phyloP scores from a whole-genome alignment of 495 filamentous ascomycete genomes.

The Jackrogersella minutella region DNA sequence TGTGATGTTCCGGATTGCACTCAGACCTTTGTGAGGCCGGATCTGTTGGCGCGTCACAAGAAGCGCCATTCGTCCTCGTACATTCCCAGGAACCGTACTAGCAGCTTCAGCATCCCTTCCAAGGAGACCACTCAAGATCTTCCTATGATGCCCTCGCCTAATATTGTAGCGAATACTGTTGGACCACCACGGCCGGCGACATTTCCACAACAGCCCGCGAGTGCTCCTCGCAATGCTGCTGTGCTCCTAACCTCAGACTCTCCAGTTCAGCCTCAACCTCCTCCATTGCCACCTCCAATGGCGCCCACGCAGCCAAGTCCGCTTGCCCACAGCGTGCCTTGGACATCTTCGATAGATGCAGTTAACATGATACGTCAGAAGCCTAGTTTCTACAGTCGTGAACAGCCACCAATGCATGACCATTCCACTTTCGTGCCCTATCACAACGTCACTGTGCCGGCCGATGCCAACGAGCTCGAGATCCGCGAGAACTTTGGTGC shows the following conservation, averaged over 20 bases:
- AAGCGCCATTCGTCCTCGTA: conserved; percentile 93
- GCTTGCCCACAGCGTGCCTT: conserved; percentile 32
- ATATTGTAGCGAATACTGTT: conserved; percentile 36
- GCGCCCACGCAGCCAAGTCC: conserved; percentile 37
- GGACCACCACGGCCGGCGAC: conserved; percentile 46
- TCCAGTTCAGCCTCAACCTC: conserved; percentile 37
- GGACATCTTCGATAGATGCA: conserved; percentile 50
- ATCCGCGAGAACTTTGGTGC: conserved; percentile 56
- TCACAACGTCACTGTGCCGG: conserved; percentile 46
- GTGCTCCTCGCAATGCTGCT: conserved; percentile 57
- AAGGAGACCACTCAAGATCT: conserved; percentile 49
- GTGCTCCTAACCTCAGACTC: conserved; percentile 55
- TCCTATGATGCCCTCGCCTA: conserved; percentile 42
- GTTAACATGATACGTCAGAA: conserved; percentile 56
- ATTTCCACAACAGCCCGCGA: conserved; percentile 47
- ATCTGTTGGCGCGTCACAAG: conserved; percentile 87
- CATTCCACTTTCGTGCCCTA: conserved; percentile 49
- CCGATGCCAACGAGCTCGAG: conserved; percentile 45
- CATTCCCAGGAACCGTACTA: conserved; percentile 88
- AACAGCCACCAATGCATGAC: conserved; percentile 45
- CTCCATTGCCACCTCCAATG: conserved; percentile 40
- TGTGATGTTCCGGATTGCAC: conserved; percentile 91
- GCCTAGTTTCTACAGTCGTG: conserved; percentile 52
- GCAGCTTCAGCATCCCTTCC: conserved; percentile 66
- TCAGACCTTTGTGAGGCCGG: conserved; percentile 90